Evolutionary conservation across 2,329 filamentous ascomycete genomes (phyloP).

Genomic region (Talaromyces sp.): DNA sequence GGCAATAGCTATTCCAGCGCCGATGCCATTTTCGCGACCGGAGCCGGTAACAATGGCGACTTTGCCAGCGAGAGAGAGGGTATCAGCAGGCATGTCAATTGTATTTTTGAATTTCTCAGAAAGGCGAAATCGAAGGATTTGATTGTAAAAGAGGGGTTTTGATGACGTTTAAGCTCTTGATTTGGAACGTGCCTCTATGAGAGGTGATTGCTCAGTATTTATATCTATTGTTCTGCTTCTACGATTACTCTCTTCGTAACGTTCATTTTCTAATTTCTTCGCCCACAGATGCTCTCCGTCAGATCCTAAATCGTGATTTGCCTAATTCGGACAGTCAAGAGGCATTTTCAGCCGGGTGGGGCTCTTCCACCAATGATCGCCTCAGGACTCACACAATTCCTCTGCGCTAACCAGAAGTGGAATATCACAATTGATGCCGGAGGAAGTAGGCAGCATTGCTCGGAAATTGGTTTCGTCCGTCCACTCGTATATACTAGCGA

Average conservation of each 20-base stretch:
- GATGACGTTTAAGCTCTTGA: background rate
- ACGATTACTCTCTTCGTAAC: background rate
- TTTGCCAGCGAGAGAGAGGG: constrained; percentile 11
- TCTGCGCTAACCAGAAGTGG: background rate
- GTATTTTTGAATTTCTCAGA: background rate
- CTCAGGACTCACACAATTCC: too few species aligned
- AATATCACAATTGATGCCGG: background rate
- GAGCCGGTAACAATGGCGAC: constrained; percentile 10
- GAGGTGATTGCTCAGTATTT: background rate
- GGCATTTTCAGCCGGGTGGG: background rate
- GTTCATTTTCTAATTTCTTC: background rate
- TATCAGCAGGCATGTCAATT: background rate
- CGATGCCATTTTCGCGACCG: constrained; percentile 12
- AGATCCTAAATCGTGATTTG: background rate
- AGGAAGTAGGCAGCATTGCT: background rate
- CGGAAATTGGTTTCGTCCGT: background rate
- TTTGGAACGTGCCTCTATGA: background rate
- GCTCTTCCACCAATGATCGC: background rate
- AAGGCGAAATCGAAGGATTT: too few species aligned
- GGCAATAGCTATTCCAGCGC: constrained; percentile 10
- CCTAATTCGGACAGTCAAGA: background rate
- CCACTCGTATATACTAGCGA: background rate
- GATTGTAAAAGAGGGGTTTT: too few species aligned
- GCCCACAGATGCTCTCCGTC: background rate
- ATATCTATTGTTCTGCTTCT: background rate